phyloP scores from a whole-genome alignment of 345 rosid species.

The Populus simonii region DNA sequence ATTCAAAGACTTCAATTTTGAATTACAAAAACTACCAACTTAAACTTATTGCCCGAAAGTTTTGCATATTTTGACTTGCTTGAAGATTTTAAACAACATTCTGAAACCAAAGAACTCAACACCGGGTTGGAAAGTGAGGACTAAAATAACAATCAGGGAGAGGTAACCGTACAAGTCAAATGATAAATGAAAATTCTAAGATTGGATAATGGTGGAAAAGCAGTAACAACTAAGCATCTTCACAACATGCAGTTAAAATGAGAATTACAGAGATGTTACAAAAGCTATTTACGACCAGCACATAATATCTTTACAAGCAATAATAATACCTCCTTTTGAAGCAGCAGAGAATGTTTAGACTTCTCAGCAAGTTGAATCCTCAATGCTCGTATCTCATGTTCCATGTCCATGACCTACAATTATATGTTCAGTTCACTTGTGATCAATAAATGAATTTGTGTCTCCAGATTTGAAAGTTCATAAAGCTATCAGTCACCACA shows the following conservation, averaged over 20 bases:
- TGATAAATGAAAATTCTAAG: neutral
- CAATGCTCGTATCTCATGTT: conserved; percentile 74
- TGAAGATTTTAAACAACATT: neutral
- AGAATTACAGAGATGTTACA: neutral
- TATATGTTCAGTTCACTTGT: conserved; percentile 5
- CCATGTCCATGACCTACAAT: conserved; percentile 92
- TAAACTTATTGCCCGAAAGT: neutral
- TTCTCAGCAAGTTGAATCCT: conserved; percentile 81
- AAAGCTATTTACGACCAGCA: neutral
- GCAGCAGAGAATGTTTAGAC: conserved; percentile 64
- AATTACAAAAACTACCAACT: neutral
- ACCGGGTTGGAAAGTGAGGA: neutral
- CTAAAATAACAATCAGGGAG: neutral
- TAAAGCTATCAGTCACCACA: neutral
- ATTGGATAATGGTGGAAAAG: neutral
- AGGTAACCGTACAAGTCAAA: neutral
- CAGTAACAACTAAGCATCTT: neutral
- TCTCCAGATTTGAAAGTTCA: neutral
- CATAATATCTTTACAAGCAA: neutral
- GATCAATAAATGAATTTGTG: neutral
- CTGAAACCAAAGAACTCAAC: neutral
- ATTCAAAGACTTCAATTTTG: neutral
- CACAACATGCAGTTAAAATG: neutral
- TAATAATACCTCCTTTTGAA: conserved; percentile 60
- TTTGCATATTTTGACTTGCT: neutral